phyloP scores from a whole-genome alignment of 148 eudicot species.

The Euryodendron excelsum region DNA sequence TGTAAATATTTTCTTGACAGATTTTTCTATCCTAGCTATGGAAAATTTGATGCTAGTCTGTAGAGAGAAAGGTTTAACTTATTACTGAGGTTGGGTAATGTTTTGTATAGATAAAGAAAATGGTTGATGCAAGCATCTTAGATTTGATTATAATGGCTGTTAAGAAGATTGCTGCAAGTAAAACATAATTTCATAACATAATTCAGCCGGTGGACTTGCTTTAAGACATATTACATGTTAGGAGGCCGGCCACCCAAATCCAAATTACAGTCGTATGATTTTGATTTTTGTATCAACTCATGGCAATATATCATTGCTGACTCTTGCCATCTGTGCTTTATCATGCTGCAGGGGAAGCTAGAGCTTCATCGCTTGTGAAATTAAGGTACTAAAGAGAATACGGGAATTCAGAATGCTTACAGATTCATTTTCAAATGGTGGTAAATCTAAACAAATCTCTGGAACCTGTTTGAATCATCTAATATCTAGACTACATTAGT shows the following conservation, averaged over 20 bases:
- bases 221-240: too few species aligned
- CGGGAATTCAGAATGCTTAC: neutral
- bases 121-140: neutral
- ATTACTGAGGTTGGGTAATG: neutral
- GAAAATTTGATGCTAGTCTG: neutral
- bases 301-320: neutral
- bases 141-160: neutral
- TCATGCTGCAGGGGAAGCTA: conserved; percentile 4
- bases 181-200: neutral
- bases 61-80: neutral
- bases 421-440: neutral
- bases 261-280: neutral
- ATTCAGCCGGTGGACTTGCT: neutral
- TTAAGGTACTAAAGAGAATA: neutral
- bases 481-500: too few species aligned
- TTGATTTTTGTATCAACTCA: neutral
- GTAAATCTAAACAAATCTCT: neutral
- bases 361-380: neutral
- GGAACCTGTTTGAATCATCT: conserved; percentile 2
- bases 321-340: neutral
- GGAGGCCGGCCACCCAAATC: neutral
- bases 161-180: neutral
- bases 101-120: neutral
- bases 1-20: neutral
- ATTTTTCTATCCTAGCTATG: neutral